Evolutionary conservation across 2,329 filamentous ascomycete species (phyloP).

Genomic region (Helicocarpus griseus): DNA sequence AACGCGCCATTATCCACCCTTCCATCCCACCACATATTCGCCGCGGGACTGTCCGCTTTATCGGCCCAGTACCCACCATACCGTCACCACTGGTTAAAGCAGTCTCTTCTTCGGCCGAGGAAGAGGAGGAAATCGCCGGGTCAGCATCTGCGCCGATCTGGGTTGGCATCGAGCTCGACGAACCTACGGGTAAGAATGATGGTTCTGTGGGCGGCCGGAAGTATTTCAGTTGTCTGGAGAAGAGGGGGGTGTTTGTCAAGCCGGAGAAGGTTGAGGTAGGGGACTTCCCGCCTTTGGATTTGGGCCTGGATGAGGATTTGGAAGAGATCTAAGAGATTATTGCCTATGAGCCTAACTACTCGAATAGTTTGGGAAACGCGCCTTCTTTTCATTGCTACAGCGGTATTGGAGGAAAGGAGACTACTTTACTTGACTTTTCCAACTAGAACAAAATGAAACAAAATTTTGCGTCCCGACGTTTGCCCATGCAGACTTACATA

Average conservation of each 20-base stretch:
- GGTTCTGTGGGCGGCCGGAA: conserved; percentile 41
- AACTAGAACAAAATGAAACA: too few relatives aligned
- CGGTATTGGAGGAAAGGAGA: not conserved
- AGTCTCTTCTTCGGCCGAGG: conserved; percentile 7
- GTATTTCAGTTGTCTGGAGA: conserved; percentile 47
- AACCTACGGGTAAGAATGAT: conserved; percentile 57
- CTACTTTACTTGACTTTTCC: too few relatives aligned
- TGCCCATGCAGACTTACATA: too few relatives aligned
- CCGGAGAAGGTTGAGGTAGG: conserved; percentile 54
- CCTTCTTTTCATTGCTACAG: too few relatives aligned
- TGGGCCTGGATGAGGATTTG: conserved; percentile 45
- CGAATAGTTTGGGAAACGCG: too few relatives aligned
- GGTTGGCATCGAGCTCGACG: conserved; percentile 53
- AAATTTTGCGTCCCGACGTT: too few relatives aligned
- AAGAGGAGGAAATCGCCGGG: conserved; percentile 9
- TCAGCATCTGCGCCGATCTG: conserved; percentile 33
- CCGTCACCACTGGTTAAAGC: conserved; percentile 23
- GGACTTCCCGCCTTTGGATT: conserved; percentile 43
- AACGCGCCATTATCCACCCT: conserved; percentile 37
- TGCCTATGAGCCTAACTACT: not conserved
- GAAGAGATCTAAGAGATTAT: conserved; percentile 41
- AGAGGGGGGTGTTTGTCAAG: conserved; percentile 52
- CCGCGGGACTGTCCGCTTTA: conserved; percentile 34
- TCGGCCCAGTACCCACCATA: conserved; percentile 33
- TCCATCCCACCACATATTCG: conserved; percentile 33